Base-by-base conservation (phyloP, 2,329 filamentous ascomycete species). In the Chrysoporthe austroafricana region DNA sequence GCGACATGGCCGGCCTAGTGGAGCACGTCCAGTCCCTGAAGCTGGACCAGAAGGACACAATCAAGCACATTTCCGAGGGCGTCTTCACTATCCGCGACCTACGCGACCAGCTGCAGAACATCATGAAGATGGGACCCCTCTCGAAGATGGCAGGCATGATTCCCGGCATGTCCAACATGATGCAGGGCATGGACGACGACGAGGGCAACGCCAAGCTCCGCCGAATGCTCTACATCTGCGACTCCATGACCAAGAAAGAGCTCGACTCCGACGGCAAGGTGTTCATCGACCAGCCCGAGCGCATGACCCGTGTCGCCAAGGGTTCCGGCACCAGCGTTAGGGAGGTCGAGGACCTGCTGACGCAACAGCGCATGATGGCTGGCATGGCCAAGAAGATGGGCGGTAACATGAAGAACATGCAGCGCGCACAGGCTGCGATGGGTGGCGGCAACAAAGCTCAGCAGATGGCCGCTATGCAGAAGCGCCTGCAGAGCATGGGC, bases 311-410 rank as follows among this genome's bases (percentile, higher is more conserved):
- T 46, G 90, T 99, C 61, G 96, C 96, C 0, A 88, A 90, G 63
- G 96, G 96, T 0, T 96, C 92, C 5, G 96, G 96, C 43, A 98
- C 96, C 0, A 92, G 88, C 50, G 96, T 99, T 2, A 88, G 86
- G 34, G 96, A 99, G 78, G 94, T 99, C 18, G 96, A 99, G 79
- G 96, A 99, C 76, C 84, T 99, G 7, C 86, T 99, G n/a, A 97
- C 94, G 0, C 96, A 99, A 80, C 95, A 98, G 78, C 90, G 93
- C 73, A 97, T 98, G 92, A 99, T 99, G 96, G 92, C 93, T 0
- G 93, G 93, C 68, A 97, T 99, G 94, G 96, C 96, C 61, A 99
- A 98, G 89, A 96, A 96, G 83, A 96, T 99, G 89, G 95, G 96
- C 67, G 94, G 94, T 50, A 94, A 93, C 77, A 97, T 97, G 91